phyloP scores from a whole-genome alignment of 1,284 basidiomycete species.

The Coriolopsis trogii region DNA sequence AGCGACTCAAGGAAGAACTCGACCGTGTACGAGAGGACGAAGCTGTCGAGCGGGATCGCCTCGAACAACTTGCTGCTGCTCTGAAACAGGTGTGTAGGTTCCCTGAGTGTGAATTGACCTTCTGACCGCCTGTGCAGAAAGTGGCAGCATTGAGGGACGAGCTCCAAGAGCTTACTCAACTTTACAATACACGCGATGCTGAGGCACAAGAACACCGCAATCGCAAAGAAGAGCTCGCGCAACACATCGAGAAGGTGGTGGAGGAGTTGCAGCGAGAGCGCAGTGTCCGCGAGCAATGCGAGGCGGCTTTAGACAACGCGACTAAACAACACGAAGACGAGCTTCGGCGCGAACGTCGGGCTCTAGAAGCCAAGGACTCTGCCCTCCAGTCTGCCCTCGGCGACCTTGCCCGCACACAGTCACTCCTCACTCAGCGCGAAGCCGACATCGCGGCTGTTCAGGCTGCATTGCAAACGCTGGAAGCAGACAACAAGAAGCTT shows the following conservation, averaged over 20 bases:
- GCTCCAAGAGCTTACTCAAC: conserved; percentile 60
- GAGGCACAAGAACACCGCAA: conserved; percentile 64
- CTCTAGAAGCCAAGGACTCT: conserved; percentile 68
- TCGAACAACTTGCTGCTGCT: conserved; percentile 71
- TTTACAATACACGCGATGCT: conserved; percentile 60
- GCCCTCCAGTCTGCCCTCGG: conserved; percentile 62
- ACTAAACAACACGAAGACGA: conserved; percentile 62
- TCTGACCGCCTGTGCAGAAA: conserved; percentile 56
- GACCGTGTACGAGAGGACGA: conserved; percentile 64
- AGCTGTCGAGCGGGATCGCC: conserved; percentile 67
- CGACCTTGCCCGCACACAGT: conserved; percentile 64
- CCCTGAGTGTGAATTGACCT: neutral
- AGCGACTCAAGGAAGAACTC: conserved; percentile 53
- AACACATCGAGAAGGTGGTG: conserved; percentile 76
- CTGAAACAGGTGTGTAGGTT: conserved; percentile 70
- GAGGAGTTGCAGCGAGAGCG: conserved; percentile 62
- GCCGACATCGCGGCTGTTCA: conserved; percentile 79
- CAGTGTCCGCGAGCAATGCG: no score
- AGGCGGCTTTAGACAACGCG: no score
- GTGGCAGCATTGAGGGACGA: conserved; percentile 60
- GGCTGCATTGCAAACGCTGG: conserved; percentile 64
- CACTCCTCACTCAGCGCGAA: conserved; percentile 67
- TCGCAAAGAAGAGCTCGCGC: conserved; percentile 76
- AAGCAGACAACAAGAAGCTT: conserved; percentile 70
- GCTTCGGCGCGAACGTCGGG: conserved; percentile 58